These are phyloP conservation scores for Erysiphe pulchra DNA, from an alignment of 2,329 filamentous ascomycete genomes.

Conservation along the genomic window DNA sequence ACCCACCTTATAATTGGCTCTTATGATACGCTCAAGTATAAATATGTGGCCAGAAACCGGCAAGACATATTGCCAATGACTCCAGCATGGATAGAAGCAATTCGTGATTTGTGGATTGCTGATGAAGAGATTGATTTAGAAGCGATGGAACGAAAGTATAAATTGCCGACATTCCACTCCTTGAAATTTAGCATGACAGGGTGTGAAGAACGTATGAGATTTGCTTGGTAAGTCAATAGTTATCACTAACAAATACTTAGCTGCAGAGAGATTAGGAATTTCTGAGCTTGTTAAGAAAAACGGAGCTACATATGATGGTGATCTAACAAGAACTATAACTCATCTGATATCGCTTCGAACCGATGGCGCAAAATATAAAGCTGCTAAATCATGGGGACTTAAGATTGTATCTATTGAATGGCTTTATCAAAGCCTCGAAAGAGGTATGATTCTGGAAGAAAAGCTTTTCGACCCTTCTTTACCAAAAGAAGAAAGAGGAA, in stretches of 20 bases:
- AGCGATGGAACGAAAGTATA: conserved; percentile 39
- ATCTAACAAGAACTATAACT: conserved; percentile 64
- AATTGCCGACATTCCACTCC: conserved; percentile 34
- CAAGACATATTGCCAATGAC: conserved; percentile 65
- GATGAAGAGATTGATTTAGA: conserved; percentile 51
- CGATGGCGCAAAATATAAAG: conserved; percentile 71
- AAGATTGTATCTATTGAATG: conserved; percentile 61
- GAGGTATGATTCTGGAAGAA: conserved; percentile 83
- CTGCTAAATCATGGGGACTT: conserved; percentile 62
- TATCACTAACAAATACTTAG: conserved; percentile 17
- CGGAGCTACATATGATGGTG: conserved; percentile 66
- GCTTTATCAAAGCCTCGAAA: conserved; percentile 57
- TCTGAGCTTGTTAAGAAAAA: conserved; percentile 36
- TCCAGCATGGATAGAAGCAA: conserved; percentile 61
- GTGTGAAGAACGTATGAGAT: conserved; percentile 37
- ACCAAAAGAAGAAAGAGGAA: conserved; percentile 43
- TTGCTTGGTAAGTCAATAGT: conserved; percentile 2
- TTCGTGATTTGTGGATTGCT: conserved; percentile 55
- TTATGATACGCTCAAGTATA: conserved; percentile 79
- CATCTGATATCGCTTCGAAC: conserved; percentile 64
- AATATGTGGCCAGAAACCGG: conserved; percentile 74
- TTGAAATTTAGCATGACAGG: conserved; percentile 44
- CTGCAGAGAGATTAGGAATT: conserved; percentile 41
- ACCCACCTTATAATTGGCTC: conserved; percentile 85
- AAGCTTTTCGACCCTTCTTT: conserved; percentile 54